These are phyloP conservation scores for Euphrasia confusa DNA, from an alignment of 257 asterid species.

Conservation along the genomic window DNA sequence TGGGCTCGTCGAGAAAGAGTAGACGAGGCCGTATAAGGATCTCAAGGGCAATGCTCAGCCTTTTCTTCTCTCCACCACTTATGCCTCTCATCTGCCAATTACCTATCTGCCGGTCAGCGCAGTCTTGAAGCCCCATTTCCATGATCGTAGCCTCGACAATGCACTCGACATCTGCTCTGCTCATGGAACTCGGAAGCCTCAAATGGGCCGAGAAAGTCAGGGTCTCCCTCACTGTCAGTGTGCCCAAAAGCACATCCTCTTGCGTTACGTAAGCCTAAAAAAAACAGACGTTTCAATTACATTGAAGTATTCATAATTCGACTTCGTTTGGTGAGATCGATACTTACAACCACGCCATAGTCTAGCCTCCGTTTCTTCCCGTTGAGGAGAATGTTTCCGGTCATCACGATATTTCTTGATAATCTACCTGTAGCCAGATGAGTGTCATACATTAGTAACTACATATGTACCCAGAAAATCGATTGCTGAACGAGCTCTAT, in stretches of 20 bases:
- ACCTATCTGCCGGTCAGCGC: slow-evolving; percentile 72
- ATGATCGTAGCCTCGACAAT: slow-evolving; percentile 66
- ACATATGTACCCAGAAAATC: too few relatives aligned
- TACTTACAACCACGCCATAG: slow-evolving; percentile 83
- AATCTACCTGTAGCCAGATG: slow-evolving; percentile 61
- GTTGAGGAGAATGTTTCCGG: slow-evolving; percentile 78
- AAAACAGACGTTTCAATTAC: background rate
- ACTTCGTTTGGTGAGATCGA: background rate
- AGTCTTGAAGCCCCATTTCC: slow-evolving; percentile 90
- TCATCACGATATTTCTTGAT: slow-evolving; percentile 79
- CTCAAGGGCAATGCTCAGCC: slow-evolving; percentile 85
- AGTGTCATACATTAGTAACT: background rate
- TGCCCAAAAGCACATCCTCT: slow-evolving; percentile 83
- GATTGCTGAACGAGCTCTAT: too few relatives aligned
- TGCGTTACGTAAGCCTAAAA: slow-evolving; percentile 93
- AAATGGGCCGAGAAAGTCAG: slow-evolving; percentile 74
- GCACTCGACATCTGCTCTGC: slow-evolving; percentile 42
- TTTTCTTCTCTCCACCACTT: slow-evolving; percentile 92
- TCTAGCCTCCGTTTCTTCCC: slow-evolving; percentile 76
- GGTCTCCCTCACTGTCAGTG: slow-evolving; percentile 88
- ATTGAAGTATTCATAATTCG: background rate
- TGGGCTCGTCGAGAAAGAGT: slow-evolving; percentile 90
- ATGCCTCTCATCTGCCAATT: slow-evolving; percentile 90
- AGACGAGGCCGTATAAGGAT: slow-evolving; percentile 76
- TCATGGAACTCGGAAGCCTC: slow-evolving; percentile 65